phyloP scores from a whole-genome alignment of 371 early-diverging fungal genomes.

The Mucor mucedo region DNA sequence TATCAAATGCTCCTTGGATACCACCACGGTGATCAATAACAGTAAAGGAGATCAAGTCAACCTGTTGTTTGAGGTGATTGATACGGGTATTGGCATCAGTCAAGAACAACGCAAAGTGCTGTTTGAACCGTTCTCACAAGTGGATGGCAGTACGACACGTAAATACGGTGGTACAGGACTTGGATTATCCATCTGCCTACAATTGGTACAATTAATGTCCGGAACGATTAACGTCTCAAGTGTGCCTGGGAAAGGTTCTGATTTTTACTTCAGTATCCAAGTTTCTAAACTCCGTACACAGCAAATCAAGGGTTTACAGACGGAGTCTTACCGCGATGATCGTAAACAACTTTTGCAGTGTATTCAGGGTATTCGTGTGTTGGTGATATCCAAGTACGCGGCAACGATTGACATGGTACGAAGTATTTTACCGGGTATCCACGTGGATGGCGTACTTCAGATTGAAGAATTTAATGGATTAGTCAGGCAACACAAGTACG shows the following conservation, averaged over 20 bases:
- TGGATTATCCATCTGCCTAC: constrained; percentile 64
- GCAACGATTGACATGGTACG: constrained; percentile 43
- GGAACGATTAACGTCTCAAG: constrained; percentile 60
- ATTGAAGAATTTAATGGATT: constrained; percentile 25
- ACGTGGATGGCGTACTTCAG: constrained; percentile 33
- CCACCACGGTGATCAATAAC: constrained; percentile 19
- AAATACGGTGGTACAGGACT: constrained; percentile 71
- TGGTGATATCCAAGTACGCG: constrained; percentile 37
- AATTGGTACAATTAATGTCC: constrained; percentile 60
- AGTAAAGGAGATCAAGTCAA: constrained; percentile 16
- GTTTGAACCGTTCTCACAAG: constrained; percentile 65
- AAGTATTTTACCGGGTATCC: constrained; percentile 30
- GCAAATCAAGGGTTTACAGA: constrained; percentile 21
- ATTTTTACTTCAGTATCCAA: constrained; percentile 58
- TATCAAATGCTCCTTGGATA: constrained; percentile 45
- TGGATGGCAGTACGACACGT: constrained; percentile 66
- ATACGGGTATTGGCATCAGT: constrained; percentile 63
- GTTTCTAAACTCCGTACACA: constrained; percentile 42
- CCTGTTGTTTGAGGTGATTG: constrained; percentile 47
- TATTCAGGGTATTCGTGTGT: constrained; percentile 30
- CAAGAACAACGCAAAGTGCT: constrained; percentile 60
- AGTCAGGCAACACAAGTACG: constrained; percentile 24
- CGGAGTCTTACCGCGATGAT: constrained; percentile 28
- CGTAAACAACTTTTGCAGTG: constrained; percentile 18
- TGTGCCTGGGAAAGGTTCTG: constrained; percentile 58